Base-by-base conservation (phyloP, 2,329 filamentous ascomycete genomes). In the Aspergillus sp. region DNA sequence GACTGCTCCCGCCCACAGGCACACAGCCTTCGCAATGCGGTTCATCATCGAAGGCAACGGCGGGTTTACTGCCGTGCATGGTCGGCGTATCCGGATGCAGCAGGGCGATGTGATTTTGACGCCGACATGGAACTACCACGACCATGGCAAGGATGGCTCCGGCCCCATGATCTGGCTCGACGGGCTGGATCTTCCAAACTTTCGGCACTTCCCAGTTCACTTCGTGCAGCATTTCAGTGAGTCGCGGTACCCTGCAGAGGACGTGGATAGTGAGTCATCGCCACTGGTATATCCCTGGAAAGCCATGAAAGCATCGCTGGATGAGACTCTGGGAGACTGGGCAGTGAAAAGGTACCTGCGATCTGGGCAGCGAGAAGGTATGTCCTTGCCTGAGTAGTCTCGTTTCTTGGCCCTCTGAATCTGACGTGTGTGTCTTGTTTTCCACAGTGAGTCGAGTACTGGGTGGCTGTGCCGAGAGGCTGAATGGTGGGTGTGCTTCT, bases 41-140 rank as follows among this genome's bases (percentile, higher is more conserved):
- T 85, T 85, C 69, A 83, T 86, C 59, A 83, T 86, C 21, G 82
- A 85, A 55, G 82, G 83, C 2, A 69, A 77, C 12, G 52, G 52
- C 1, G 79, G 83, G 1, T 86, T 85, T 64, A 86, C 84, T 0
- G 82, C 83, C 1, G 80, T 86, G 0, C 80, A 84, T 50, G 82
- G 84, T 5, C 70, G 75, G 43, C 78, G 81, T 54, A 81, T 86
- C 61, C 69, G 73, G 2, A 81, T 86, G 67, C 65, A 74, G 19
- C 74, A 78, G 2, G 82, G 83, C 8, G 83, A 86, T 60, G 80
- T 86, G 1, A 81, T 86, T 14, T 68, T 85, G 1, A 86, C 84
- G 0, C 84, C 83, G 0, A 80, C 77, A 0, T 86, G 83, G 83
- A 80, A 84, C 64, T 86, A 81, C 77, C 83, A 85, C 59, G 84